These are phyloP conservation scores for Bryum argenteum DNA, from an alignment of 225 moss, liverwort and hornwort genomes.

Conservation along the genomic window DNA sequence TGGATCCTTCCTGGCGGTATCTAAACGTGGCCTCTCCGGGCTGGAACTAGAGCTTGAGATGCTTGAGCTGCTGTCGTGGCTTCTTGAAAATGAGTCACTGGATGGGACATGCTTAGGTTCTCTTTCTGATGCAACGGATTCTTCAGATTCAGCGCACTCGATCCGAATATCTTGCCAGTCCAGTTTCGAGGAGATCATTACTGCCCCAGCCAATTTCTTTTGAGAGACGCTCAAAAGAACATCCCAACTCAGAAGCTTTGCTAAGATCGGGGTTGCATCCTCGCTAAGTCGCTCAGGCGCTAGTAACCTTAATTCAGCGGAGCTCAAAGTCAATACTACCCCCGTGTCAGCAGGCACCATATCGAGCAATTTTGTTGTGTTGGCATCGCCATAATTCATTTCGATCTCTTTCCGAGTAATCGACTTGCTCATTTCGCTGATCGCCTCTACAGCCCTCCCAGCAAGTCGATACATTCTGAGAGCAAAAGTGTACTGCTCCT, in stretches of 20 bases:
- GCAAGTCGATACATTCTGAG: constrained; percentile 71
- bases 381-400: constrained; percentile 23
- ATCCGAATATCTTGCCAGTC: constrained; percentile 78
- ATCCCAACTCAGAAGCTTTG: constrained; percentile 70
- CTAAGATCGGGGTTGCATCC: constrained; percentile 62
- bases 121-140: constrained; percentile 13
- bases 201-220: constrained; percentile 72
- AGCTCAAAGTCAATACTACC: constrained; percentile 54
- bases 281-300: constrained; percentile 47
- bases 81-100: constrained; percentile 36
- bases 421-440: constrained; percentile 48
- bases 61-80: constrained; percentile 42
- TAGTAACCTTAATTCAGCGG: constrained; percentile 70
- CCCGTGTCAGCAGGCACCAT: constrained; percentile 75
- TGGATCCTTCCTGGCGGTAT: constrained; percentile 17
- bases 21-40: constrained; percentile 36
- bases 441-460: constrained; percentile 57
- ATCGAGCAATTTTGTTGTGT: constrained; percentile 35
- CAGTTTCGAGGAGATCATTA: constrained; percentile 68
- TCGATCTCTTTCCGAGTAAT: constrained; percentile 36
- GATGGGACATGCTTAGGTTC: constrained; percentile 31
- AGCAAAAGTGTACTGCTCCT: constrained; percentile 76
- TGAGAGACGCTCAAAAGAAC: constrained; percentile 68
- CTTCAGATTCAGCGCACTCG: constrained; percentile 71
- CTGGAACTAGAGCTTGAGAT: constrained; percentile 51